A percentile compares a stretch with the other conserved stretches of the same genome.
phyloP scores from a whole-genome alignment of 345 rosid genomes.

The Moricandia arvensis region DNA sequence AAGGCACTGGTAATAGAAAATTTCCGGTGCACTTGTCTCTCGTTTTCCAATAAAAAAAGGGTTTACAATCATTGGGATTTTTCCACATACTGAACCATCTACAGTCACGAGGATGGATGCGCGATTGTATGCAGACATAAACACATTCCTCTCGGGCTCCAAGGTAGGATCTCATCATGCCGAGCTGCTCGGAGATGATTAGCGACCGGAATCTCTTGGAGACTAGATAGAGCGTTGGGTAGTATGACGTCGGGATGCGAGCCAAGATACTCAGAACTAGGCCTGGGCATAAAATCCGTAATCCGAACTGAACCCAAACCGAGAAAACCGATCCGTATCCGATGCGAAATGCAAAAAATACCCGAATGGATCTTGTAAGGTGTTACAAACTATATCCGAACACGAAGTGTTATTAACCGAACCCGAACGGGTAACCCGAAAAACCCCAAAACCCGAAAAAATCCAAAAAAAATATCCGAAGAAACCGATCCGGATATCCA shows the following conservation, averaged over 20 bases:
- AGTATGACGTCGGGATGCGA: neutral
- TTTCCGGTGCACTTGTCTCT: neutral
- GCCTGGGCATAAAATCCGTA: too few relatives aligned
- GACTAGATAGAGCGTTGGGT: neutral
- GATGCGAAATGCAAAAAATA: too few relatives aligned
- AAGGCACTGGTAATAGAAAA: neutral
- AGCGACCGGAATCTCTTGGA: neutral
- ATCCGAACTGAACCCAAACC: too few relatives aligned
- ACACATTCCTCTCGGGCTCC: neutral
- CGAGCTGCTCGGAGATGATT: neutral
- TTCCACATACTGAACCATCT: neutral
- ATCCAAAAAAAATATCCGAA: too few relatives aligned
- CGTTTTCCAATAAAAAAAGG: neutral
- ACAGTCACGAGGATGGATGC: neutral
- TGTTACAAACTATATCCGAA: too few relatives aligned
- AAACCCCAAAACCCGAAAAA: too few relatives aligned
- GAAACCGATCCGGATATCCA: too few relatives aligned
- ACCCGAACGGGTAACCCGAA: too few relatives aligned
- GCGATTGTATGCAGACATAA: neutral
- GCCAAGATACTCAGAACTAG: neutral
- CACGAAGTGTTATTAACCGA: too few relatives aligned
- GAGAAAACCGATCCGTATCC: too few relatives aligned
- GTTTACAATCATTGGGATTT: neutral
- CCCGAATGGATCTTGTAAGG: too few relatives aligned
- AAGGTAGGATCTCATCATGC: neutral